Conservation (phyloP, 2,329 filamentous ascomycete genomes). For the Furcasterigmium furcatum region DNA sequence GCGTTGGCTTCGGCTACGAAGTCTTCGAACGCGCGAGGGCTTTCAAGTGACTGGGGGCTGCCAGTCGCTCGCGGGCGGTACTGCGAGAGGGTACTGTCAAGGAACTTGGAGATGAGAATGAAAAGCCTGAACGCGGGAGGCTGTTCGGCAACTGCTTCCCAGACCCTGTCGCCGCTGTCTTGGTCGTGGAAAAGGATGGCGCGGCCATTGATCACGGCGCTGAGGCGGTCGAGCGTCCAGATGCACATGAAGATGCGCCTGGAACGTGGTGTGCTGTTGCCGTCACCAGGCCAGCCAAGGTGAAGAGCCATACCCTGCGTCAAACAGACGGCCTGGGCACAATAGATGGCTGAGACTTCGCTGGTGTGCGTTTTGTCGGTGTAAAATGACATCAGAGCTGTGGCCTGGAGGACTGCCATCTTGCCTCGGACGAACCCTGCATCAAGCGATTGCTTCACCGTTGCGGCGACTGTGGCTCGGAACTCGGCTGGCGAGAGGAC, state of each 20-base stretch:
- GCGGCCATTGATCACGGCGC: constrained; percentile 17
- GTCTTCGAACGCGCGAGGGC: constrained; percentile 11
- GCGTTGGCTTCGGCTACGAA: constrained; percentile 7
- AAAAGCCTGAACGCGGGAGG: constrained; percentile 16
- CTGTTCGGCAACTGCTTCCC: constrained; percentile 14
- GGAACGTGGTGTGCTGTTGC: constrained; percentile 12
- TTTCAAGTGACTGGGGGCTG: constrained; percentile 7
- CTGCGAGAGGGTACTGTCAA: constrained; percentile 16
- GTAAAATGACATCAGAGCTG: constrained; percentile 14
- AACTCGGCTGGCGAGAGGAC: constrained; percentile 11
- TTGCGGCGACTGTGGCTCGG: constrained; percentile 9
- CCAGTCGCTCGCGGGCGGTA: constrained; percentile 14
- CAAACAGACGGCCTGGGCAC: constrained; percentile 17
- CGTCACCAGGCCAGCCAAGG: constrained; percentile 16
- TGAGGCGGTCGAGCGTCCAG: constrained; percentile 18
- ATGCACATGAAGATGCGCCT: constrained; percentile 18
- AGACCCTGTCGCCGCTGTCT: constrained; percentile 15
- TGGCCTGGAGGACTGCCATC: constrained; percentile 11
- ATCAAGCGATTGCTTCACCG: constrained; percentile 11
- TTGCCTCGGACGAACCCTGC: constrained; percentile 12
- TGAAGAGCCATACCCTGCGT: constrained; percentile 19
- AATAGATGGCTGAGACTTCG: constrained; percentile 13
- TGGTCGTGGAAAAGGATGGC: constrained; percentile 17
- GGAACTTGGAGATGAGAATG: constrained; percentile 15
- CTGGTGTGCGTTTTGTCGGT: constrained; percentile 11